phyloP scores from a whole-genome alignment of 2,329 filamentous ascomycete species.

The Curvularia hawaiiensis region DNA sequence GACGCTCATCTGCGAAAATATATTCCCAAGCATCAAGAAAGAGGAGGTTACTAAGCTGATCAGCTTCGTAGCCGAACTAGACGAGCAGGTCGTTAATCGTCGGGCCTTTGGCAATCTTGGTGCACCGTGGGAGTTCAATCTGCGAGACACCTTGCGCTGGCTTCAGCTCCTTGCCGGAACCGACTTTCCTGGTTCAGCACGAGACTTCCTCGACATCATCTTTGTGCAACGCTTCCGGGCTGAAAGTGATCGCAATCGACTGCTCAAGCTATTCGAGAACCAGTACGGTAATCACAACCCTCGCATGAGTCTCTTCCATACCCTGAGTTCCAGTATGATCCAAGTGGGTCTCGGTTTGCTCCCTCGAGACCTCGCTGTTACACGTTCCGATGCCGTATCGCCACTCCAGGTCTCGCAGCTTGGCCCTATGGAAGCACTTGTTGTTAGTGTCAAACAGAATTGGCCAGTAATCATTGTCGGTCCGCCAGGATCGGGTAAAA shows the following conservation, averaged over 20 bases:
- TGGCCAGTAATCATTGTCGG: constrained; percentile 91
- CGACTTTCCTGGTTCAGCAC: constrained; percentile 62
- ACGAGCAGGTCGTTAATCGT: constrained; percentile 68
- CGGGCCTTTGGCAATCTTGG: constrained; percentile 61
- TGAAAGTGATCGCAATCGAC: constrained; percentile 66
- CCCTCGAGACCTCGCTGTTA: constrained; percentile 57
- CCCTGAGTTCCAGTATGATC: constrained; percentile 66
- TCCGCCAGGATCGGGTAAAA: constrained; percentile 85
- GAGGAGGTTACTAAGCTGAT: constrained; percentile 72
- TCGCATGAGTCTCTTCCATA: constrained; percentile 65
- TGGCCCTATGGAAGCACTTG: constrained; percentile 79
- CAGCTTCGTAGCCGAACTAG: constrained; percentile 78
- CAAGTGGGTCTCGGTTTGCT: constrained; percentile 83
- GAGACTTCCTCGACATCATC: constrained; percentile 80
- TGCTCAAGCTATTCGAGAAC: constrained; percentile 69
- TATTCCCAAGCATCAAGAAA: constrained; percentile 69
- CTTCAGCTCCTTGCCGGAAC: constrained; percentile 70
- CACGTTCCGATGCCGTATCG: constrained; percentile 33
- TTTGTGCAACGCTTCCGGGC: constrained; percentile 88
- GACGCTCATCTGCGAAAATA: constrained; percentile 76
- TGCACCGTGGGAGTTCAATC: constrained; percentile 94
- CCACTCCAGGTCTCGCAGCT: constrained; percentile 58
- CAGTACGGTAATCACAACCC: constrained; percentile 60
- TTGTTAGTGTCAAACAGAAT: constrained; percentile 83
- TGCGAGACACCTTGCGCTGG: constrained; percentile 90